phyloP scores from a whole-genome alignment of 2,329 filamentous ascomycete genomes.

The Fusarium chlamydosporum region DNA sequence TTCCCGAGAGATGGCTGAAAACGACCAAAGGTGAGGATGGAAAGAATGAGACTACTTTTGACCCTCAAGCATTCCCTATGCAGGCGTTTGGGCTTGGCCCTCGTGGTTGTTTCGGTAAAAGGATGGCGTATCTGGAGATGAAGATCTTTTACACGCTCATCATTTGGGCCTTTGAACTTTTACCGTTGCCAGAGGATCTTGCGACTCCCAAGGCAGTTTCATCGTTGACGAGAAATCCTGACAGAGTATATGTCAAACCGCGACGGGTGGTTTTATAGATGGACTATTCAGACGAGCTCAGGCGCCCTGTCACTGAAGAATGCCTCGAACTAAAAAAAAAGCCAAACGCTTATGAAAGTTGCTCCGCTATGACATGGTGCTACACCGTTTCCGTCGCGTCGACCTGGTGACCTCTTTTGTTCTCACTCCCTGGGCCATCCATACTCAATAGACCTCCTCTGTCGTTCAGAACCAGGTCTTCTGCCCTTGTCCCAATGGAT shows the following conservation, averaged over 20 bases:
- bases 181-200: not conserved
- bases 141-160: conserved; percentile 50
- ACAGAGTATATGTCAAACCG: conserved; percentile 14
- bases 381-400: not conserved
- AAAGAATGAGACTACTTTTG: conserved; percentile 41
- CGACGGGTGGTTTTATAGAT: not conserved
- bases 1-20: conserved; percentile 37
- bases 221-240: conserved; percentile 10
- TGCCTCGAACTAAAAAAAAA: too few relatives aligned
- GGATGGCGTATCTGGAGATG: conserved; percentile 51
- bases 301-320: not conserved
- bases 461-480: conserved; percentile 2
- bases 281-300: not conserved
- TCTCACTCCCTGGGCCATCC: not conserved
- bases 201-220: conserved; percentile 1
- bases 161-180: conserved; percentile 50
- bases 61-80: conserved; percentile 51
- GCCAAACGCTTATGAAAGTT: not conserved
- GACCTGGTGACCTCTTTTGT: not conserved
- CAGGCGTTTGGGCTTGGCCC: conserved; percentile 56
- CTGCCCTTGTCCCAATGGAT: not conserved
- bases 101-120: conserved; percentile 56
- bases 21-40: not conserved
- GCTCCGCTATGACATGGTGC: not conserved
- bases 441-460: conserved; percentile 1